Base-by-base conservation (phyloP, 768 basidiomycete species). In the Panaeolus papilionaceus region DNA sequence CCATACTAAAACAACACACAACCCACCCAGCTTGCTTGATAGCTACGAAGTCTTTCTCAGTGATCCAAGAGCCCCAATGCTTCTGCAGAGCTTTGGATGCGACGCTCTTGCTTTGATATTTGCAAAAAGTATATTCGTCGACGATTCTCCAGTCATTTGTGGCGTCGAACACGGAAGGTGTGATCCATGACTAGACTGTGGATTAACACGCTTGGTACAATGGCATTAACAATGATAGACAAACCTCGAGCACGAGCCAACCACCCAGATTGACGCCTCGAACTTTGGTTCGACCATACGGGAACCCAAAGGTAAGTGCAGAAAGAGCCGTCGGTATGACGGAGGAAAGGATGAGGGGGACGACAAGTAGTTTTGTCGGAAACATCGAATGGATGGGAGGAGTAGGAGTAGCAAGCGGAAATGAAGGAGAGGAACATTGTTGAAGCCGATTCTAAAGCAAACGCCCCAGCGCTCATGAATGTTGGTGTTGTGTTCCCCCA, bases 21-120 rank as follows among this genome's bases (percentile, higher is more conserved):
- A 77, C 78, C 20, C 75, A 91, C 92, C 92, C 92, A 4, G 92
- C 93, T 54, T 84, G 86, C 62, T 90, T 88, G 63, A 94, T 94
- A 51, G 80, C 86, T 37, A 76, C 76, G 73, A 96, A 92, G 76
- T 98, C 95, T 33, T 81, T 71, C 71, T 95, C 91, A 1, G 90
- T 93, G 70, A 97, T 94, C 86, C 87, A 95, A 0, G 88, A 88
- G 66, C 91, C 79, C 92, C 92, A 94, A 76, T 94, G 93, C 33
- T 82, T 75, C 69, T 85, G 80, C 37, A 94, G 79, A 12, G 76
- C 78, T 38, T 74, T 70, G 39, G 70, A 71, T 0, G 90, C 92
- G 0, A 79, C 83, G 39, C 73, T 67, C n/a, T 74, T 70, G 72
- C 84, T 76, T 74, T 92, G 90, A 67, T 83, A 86, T 73, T 87